Conservation (phyloP, 2,329 filamentous ascomycete genomes). For the Trichoderma afroharzianum region DNA sequence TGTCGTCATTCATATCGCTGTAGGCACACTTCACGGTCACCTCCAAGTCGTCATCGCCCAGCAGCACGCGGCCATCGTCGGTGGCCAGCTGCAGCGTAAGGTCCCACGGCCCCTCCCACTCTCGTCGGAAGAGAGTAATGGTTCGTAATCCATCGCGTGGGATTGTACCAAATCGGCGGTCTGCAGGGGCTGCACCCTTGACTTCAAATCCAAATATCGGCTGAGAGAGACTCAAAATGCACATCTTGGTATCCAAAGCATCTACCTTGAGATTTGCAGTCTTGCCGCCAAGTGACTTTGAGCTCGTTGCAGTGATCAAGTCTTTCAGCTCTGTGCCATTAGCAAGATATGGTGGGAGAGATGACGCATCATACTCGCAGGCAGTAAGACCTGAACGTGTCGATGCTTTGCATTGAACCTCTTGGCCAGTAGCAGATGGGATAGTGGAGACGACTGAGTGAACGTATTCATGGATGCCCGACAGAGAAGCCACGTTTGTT, state of each 20-base stretch:
- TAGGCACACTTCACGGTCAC: constrained; percentile 76
- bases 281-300: constrained; percentile 34
- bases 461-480: constrained; percentile 65
- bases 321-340: constrained; percentile 43
- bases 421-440: constrained; percentile 65
- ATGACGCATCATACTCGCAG: constrained; percentile 67
- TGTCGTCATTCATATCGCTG: constrained; percentile 75
- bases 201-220: constrained; percentile 64
- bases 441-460: constrained; percentile 63
- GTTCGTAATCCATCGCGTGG: constrained; percentile 61
- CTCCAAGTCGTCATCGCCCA: constrained; percentile 39
- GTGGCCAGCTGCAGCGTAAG: constrained; percentile 42
- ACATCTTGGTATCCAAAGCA: constrained; percentile 74
- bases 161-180: constrained; percentile 62
- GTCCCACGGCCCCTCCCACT: constrained; percentile 73
- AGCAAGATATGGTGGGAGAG: constrained; percentile 57
- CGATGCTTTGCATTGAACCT: constrained; percentile 51
- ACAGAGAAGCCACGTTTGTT: constrained; percentile 65
- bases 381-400: constrained; percentile 43
- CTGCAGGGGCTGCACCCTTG: constrained; percentile 53
- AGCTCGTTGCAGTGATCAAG: constrained; percentile 60
- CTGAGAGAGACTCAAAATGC: constrained; percentile 68
- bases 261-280: constrained; percentile 62
- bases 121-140: constrained; percentile 77
- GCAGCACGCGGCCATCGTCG: constrained; percentile 20